A percentile compares a stretch with the other conserved stretches of the same genome.
Evolutionary conservation across 768 basidiomycete genomes (phyloP).

Genomic region (Cystobasidium onofrii): DNA sequence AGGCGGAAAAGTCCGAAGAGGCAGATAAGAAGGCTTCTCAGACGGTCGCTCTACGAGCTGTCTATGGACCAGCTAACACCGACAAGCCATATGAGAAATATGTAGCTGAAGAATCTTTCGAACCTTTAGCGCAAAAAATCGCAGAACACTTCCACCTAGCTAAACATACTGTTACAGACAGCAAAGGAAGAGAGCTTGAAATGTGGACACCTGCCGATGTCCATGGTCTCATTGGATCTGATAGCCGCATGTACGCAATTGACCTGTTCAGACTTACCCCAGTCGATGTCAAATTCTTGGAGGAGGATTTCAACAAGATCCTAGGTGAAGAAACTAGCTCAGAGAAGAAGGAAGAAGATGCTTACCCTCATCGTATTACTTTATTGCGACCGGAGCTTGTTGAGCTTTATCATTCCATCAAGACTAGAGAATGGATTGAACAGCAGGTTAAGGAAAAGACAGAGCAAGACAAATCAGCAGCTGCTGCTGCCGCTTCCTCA

Average conservation of each 20-base stretch:
- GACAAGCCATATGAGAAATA: conserved; percentile 43
- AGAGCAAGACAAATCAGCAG: background rate
- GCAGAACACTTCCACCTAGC: conserved; percentile 46
- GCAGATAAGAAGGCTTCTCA: conserved; percentile 31
- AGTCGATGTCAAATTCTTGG: conserved; percentile 49
- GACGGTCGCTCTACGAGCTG: conserved; percentile 46
- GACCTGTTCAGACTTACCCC: conserved; percentile 48
- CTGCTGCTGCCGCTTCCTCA: conserved; percentile 33
- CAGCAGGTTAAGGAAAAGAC: conserved; percentile 40
- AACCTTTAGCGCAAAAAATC: conserved; percentile 47
- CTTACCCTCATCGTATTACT: conserved; percentile 49
- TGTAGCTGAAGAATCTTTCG: conserved; percentile 41
- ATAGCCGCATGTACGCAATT: conserved; percentile 49
- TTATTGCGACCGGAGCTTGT: conserved; percentile 49
- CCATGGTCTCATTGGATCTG: conserved; percentile 49
- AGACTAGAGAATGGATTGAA: conserved; percentile 47
- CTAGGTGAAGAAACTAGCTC: conserved; percentile 5
- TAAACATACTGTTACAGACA: conserved; percentile 46
- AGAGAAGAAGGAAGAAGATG: conserved; percentile 21
- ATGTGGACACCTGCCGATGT: conserved; percentile 48
- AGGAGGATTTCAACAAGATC: conserved; percentile 45
- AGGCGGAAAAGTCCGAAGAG: conserved; percentile 37
- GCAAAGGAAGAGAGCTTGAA: conserved; percentile 43
- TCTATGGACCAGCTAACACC: conserved; percentile 48
- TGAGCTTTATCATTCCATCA: conserved; percentile 48